Percentiles rank a stretch among this genome's conserved stretches.
phyloP scores from a whole-genome alignment of 2,329 filamentous ascomycete genomes.

The Curvularia verruculosa region DNA sequence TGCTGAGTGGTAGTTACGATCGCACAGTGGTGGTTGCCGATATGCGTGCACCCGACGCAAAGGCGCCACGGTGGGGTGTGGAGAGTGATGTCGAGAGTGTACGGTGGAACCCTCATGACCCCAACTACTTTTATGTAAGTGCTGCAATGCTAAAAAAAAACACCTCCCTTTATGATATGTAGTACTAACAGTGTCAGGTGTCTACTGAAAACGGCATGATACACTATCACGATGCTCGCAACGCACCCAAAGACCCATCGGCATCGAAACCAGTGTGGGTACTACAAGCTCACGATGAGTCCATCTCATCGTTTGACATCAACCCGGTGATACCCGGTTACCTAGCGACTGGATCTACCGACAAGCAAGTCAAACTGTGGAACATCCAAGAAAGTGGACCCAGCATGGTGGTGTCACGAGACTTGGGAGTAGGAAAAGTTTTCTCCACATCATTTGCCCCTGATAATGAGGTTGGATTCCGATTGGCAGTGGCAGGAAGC shows the following conservation, averaged over 20 bases:
- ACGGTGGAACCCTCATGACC: constrained; percentile 89
- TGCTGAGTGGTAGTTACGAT: constrained; percentile 94
- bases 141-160: neutral
- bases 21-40: constrained; percentile 92
- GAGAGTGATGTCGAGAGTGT: constrained; percentile 95
- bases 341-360: constrained; percentile 89
- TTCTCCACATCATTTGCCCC: constrained; percentile 91
- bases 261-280: constrained; percentile 89
- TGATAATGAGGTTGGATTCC: constrained; percentile 87
- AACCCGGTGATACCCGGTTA: constrained; percentile 90
- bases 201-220: constrained; percentile 91
- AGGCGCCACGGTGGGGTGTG: constrained; percentile 84
- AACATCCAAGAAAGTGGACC: constrained; percentile 82
- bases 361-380: constrained; percentile 97
- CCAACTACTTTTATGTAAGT: constrained; percentile 87
- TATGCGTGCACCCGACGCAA: constrained; percentile 89
- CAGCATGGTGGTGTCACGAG: constrained; percentile 87
- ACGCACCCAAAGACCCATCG: constrained; percentile 72
- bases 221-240: constrained; percentile 88
- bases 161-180: neutral
- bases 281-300: constrained; percentile 92
- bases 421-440: constrained; percentile 92
- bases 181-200: constrained; percentile 43
- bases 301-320: constrained; percentile 89
- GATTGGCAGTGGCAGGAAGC: constrained; percentile 90